A percentile compares a stretch with the other conserved stretches of the same genome.
phyloP scores from a whole-genome alignment of 495 filamentous ascomycete genomes.

The Evernia prunastri region DNA sequence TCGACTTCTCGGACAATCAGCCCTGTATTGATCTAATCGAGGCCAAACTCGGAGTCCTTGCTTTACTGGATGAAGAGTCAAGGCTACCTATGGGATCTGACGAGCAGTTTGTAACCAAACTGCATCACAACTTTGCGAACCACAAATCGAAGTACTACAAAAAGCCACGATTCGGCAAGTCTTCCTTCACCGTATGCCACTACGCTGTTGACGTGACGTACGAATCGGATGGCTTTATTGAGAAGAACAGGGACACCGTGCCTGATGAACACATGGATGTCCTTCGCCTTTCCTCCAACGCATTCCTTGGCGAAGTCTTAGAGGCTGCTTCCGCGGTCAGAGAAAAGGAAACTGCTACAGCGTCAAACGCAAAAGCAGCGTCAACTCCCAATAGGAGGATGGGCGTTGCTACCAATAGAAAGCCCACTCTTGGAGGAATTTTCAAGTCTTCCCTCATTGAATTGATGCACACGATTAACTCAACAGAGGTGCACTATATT shows the following conservation, averaged over 20 bases:
- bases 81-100: constrained; percentile 94
- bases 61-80: constrained; percentile 93
- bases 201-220: constrained; percentile 99
- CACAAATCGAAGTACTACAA: constrained; percentile 98
- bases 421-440: constrained; percentile 94
- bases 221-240: constrained; percentile 99
- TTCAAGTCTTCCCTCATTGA: constrained; percentile 99
- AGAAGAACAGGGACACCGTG: constrained; percentile 98
- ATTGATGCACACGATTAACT: constrained; percentile 95
- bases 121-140: constrained; percentile 86
- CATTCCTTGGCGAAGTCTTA: constrained; percentile 78
- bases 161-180: constrained; percentile 96
- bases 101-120: constrained; percentile 94
- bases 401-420: constrained; percentile 86
- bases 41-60: constrained; percentile 87
- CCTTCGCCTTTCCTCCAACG: constrained; percentile 74
- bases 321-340: constrained; percentile 77
- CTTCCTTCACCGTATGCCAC: constrained; percentile 96
- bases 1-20: constrained; percentile 99
- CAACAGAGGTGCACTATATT: constrained; percentile 98
- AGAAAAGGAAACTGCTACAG: constrained; percentile 77
- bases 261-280: constrained; percentile 97
- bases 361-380: constrained; percentile 61
- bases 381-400: constrained; percentile 69
- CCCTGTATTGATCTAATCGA: constrained; percentile 99